These are phyloP conservation scores for Canariomyces notabilis DNA, from an alignment of 2,329 filamentous ascomycete species.

Conservation along the genomic window DNA sequence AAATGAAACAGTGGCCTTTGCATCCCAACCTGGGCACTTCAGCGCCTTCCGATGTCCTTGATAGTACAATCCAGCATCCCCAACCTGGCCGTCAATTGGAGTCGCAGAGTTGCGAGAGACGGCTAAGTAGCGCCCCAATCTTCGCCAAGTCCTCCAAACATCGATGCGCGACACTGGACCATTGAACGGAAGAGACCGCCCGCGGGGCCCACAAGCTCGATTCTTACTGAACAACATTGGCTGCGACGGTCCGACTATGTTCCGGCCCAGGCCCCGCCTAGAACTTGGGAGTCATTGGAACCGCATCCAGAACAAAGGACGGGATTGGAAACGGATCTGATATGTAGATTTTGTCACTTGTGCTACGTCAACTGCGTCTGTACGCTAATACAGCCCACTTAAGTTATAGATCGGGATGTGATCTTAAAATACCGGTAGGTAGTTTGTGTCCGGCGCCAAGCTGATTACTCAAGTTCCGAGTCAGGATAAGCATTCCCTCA, in stretches of 20 bases:
- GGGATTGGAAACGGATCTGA: no score
- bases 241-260: background rate
- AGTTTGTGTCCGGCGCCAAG: no score
- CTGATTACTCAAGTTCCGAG: no score
- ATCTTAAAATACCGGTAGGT: no score
- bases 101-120: background rate
- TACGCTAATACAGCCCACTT: no score
- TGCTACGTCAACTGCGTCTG: no score
- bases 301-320: no score
- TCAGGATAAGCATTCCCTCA: no score
- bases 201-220: no score
- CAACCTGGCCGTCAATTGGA: background rate
- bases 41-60: slow-evolving; percentile 7
- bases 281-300: background rate
- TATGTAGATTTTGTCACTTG: no score
- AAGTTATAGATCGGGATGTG: no score
- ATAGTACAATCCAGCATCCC: background rate
- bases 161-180: background rate
- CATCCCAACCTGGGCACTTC: slow-evolving; percentile 4
- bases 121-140: background rate
- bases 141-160: background rate
- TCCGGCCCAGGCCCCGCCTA: background rate
- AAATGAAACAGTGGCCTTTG: background rate
- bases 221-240: no score
- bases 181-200: background rate